Evolutionary conservation across 805 yeast species (phyloP), one percentile per base, ranked within the genome.

Genomic region (Teunomyces stri): DNA sequence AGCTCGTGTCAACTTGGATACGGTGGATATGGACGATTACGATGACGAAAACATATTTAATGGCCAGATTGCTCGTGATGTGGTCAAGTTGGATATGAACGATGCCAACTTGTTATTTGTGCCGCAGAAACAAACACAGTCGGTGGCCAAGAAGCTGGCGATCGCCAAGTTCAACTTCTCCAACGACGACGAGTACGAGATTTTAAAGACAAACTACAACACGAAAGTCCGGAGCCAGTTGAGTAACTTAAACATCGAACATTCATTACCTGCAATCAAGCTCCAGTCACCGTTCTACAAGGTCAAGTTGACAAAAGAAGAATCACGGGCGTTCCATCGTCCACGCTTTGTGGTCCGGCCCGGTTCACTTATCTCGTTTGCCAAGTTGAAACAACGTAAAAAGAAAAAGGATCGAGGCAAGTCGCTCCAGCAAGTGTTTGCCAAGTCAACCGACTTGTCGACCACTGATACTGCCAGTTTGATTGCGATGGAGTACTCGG

Each of bases 271-370:
- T 0, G 97, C 99, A 0, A 60, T 82, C 22, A 76, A 94, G 43
- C 72, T 94, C 42, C 99, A 94, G 68, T 80, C 90, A 0, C 99
- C 99, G 2, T 90, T 81, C 66, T 94, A 89, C 68, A 88, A 86
- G 59, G 97, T 91, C 25, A 80, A 75, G 51, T 68, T 89, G 30
- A 70, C 85, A 5, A 82, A 82, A 54, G 76, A 77, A 5, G 87
- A 86, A 55, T 72, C 85, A 30, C 76, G 99, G 48, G 76, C 82
- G 18, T 87, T 85, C 72, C 98, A 92, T 60, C 78, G 96, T 52
- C 86, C 91, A 0, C 74, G 74, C 36, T 89, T 94, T 61, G 74
- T 74, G 34, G 82, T 88, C 20, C 78, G 94, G 49, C 88, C 96
- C 2, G 91, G 94, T 47, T 78, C 92, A 1, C 74, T 79, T 6